Evolutionary conservation across 495 filamentous ascomycete genomes (phyloP), one percentile per base, ranked within the genome.

Genomic region (Bombardia bombarda): DNA sequence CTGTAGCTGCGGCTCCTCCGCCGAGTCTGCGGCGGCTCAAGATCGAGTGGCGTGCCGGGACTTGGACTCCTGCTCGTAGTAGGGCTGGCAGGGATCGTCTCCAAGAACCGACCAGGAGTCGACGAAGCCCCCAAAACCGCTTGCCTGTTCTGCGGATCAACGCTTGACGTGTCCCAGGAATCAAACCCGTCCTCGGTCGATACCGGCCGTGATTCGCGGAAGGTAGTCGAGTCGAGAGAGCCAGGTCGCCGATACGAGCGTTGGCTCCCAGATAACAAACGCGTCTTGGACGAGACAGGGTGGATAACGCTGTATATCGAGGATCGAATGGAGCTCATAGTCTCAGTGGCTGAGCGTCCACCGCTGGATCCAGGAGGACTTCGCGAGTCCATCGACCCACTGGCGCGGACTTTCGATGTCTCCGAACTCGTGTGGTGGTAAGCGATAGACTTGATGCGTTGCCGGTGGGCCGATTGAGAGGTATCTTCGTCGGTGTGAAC

Each of bases 151-250:
- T 77, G 72, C 1, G 72, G 60, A 46, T 79, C 78, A 1, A 84
- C 79, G 0, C 62, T 62, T 2, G 75, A 81, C 0, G 78, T 83
- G 51, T 85, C 82, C 79, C 79, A 85, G 4, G 73, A 74, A 45
- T 85, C 81, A 46, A 85, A 83, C 2, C 77, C 78, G 46, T 82
- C 78, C 23, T 75, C 68, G 0, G 42, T 52, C 6, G 50, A 40
- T 25, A 45, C 30, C 3, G 46, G 26, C 12, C 14, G 40, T 4
- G 31, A 19, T 9, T 64, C 61, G 9, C 50, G 61, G 21, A 64
- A 61, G 7, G 61, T 43, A 12, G 28, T 43, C 3, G 63, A 60
- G 21, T 69, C 67, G 4, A 66, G 40, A 10, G 68, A 73, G 9
- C 54, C 23, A 17, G 61, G 47, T 24, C 63, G 62, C 14, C 53